Conservation (phyloP, 805 yeast species). For the Spencermartinsiella europaea region DNA sequence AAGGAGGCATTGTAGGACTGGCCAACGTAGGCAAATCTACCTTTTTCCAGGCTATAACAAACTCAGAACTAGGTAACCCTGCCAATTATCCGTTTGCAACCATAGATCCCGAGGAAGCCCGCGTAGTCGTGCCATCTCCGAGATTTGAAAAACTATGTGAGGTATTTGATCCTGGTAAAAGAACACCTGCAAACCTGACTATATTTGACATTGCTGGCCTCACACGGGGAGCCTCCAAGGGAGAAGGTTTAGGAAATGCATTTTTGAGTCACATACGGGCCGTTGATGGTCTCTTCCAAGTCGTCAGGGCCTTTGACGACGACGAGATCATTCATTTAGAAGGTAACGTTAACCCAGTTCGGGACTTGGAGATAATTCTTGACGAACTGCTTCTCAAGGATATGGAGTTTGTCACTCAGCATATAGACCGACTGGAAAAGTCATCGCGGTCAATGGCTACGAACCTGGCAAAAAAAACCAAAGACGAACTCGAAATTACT, state of each 20-base stretch:
- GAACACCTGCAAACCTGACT: constrained; percentile 51
- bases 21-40: constrained; percentile 66
- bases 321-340: constrained; percentile 65
- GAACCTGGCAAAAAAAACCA: constrained; percentile 45
- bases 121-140: constrained; percentile 47
- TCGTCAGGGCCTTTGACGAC: constrained; percentile 60
- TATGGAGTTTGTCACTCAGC: constrained; percentile 56
- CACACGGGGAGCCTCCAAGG: constrained; percentile 56
- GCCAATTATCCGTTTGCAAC: constrained; percentile 73
- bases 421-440: constrained; percentile 48
- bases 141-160: constrained; percentile 45
- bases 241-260: constrained; percentile 72
- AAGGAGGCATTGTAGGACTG: constrained; percentile 52
- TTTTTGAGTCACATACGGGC: constrained; percentile 63
- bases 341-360: constrained; percentile 55
- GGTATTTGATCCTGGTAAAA: constrained; percentile 46
- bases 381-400: constrained; percentile 65
- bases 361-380: constrained; percentile 58
- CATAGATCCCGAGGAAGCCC: constrained; percentile 65
- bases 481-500: constrained; percentile 36
- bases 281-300: constrained; percentile 67
- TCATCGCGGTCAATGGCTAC: constrained; percentile 35
- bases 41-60: constrained; percentile 56
- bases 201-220: constrained; percentile 68
- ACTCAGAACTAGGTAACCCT: constrained; percentile 56